A percentile compares a stretch with the other conserved stretches of the same genome.
Evolutionary conservation across 1,284 basidiomycete species (phyloP).

Genomic region (Apiotrichum domesticum): DNA sequence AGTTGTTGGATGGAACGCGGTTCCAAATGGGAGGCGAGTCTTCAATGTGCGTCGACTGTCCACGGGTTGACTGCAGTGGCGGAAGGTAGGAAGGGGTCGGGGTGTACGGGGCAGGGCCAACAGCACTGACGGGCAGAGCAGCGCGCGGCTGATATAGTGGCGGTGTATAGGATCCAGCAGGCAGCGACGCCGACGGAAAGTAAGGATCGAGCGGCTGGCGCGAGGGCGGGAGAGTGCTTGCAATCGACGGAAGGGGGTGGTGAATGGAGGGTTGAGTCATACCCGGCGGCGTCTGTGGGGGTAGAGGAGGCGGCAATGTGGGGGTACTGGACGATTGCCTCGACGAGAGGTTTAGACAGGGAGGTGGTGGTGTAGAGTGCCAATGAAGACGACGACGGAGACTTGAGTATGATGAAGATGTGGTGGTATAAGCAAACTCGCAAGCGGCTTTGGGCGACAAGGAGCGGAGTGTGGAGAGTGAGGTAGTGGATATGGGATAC

Average conservation of each 20-base stretch:
- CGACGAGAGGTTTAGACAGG: too few species aligned
- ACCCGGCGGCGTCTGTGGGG: neutral
- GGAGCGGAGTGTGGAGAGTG: too few species aligned
- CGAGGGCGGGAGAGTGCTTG: neutral
- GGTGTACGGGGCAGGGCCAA: too few species aligned
- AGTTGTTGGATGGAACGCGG: neutral
- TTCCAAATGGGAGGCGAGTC: neutral
- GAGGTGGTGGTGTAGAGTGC: too few species aligned
- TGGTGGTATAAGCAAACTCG: too few species aligned
- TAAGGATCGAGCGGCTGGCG: neutral
- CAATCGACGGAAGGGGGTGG: constrained; percentile 8
- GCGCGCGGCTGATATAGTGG: neutral
- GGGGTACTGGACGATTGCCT: too few species aligned
- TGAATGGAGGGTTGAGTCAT: constrained; percentile 5
- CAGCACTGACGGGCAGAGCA: neutral
- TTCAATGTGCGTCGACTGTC: neutral
- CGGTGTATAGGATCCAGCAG: neutral
- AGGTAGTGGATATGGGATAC: too few species aligned
- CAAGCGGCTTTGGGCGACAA: too few species aligned
- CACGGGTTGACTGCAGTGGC: neutral
- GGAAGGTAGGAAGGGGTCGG: neutral
- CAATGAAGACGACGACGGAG: too few species aligned
- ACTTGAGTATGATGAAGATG: too few species aligned
- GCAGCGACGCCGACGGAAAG: neutral
- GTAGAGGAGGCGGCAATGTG: neutral